Conservation (phyloP, 2,329 filamentous ascomycete genomes). For the Akanthomyces uredinophilus region DNA sequence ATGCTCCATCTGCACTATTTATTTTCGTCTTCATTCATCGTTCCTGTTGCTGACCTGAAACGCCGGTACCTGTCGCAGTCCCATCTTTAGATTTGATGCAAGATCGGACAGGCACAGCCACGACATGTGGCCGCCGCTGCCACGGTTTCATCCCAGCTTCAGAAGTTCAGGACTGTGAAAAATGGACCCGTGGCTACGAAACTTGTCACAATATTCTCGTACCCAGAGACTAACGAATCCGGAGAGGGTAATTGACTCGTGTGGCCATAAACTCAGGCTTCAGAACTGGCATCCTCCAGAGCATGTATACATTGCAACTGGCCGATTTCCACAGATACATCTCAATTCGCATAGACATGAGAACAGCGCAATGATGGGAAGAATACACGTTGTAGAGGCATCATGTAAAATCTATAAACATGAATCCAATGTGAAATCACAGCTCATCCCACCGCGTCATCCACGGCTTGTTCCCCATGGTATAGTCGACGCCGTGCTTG, state of each 20-base stretch:
- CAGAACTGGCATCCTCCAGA: too few species aligned
- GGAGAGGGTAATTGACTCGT: too few species aligned
- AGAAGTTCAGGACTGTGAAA: neutral
- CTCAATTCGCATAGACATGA: too few species aligned
- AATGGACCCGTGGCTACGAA: too few species aligned
- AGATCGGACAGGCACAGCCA: neutral
- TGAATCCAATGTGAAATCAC: conserved; percentile 13
- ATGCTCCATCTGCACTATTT: neutral
- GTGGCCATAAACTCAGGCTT: neutral
- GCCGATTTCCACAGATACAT: neutral
- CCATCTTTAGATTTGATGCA: neutral
- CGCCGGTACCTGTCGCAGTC: neutral
- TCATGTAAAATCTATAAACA: neutral
- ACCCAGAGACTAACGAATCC: too few species aligned
- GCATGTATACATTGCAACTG: too few species aligned
- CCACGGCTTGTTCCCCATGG: conserved; percentile 49
- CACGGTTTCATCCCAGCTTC: conserved; percentile 8
- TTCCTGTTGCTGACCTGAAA: neutral
- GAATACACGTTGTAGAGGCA: too few species aligned
- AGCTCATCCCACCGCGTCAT: conserved; percentile 36
- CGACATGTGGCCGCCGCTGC: neutral
- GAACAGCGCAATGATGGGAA: too few species aligned
- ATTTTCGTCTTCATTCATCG: too few species aligned
- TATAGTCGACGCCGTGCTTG: conserved; percentile 54
- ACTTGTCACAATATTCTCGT: too few species aligned